These are phyloP conservation scores for Fusarium cicatricum DNA, from an alignment of 2,329 filamentous ascomycete species.

Conservation along the genomic window DNA sequence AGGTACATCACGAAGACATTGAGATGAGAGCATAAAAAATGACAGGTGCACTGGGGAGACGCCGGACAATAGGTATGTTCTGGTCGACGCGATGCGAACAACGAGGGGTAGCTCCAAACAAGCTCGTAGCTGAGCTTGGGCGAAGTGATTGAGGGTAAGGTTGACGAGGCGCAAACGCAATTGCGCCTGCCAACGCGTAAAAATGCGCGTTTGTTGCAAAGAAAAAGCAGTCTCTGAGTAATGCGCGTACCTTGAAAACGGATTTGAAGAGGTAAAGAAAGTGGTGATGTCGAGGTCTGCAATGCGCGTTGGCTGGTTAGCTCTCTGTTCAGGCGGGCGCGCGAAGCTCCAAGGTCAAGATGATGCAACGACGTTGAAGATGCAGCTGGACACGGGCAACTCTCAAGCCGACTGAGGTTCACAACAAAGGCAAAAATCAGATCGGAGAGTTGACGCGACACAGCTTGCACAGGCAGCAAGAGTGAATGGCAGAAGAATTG, in stretches of 20 bases:
- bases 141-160: slow-evolving; percentile 11
- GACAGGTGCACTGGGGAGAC: background rate
- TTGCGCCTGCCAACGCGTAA: slow-evolving; percentile 35
- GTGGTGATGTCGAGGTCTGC: slow-evolving; percentile 40
- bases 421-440: slow-evolving; percentile 31
- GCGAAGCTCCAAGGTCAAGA: slow-evolving; percentile 24
- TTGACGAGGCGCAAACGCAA: slow-evolving; percentile 43
- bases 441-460: slow-evolving; percentile 25
- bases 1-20: no score
- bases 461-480: slow-evolving; percentile 12
- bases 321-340: slow-evolving; percentile 20
- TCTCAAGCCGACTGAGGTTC: slow-evolving; percentile 26
- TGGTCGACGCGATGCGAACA: background rate
- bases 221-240: slow-evolving; percentile 21
- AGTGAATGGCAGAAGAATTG: slow-evolving; percentile 49
- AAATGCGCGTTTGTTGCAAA: slow-evolving; percentile 23
- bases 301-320: slow-evolving; percentile 43
- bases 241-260: slow-evolving; percentile 35
- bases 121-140: slow-evolving; percentile 28
- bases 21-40: background rate
- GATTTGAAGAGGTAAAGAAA: slow-evolving; percentile 19
- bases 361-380: slow-evolving; percentile 24
- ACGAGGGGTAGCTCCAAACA: slow-evolving; percentile 38
- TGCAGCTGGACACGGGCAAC: slow-evolving; percentile 33
- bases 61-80: background rate